These are phyloP conservation scores for Penicillium goetzii DNA, from an alignment of 495 filamentous ascomycete species.

Conservation along the genomic window DNA sequence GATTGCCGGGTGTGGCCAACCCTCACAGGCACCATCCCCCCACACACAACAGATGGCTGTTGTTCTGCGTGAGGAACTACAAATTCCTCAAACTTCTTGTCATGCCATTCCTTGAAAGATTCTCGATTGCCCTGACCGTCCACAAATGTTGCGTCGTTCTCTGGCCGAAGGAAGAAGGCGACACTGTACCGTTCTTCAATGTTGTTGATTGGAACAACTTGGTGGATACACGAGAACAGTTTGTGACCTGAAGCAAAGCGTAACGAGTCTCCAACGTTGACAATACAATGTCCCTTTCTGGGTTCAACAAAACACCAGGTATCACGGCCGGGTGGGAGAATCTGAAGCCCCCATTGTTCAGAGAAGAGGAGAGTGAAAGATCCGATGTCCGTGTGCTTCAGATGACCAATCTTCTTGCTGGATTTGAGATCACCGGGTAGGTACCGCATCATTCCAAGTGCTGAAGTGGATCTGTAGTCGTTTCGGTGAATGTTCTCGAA, in stretches of 20 bases:
- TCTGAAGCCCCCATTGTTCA: background rate
- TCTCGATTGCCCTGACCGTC: background rate
- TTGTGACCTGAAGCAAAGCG: background rate
- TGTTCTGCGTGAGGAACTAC: no score
- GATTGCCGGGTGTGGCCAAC: no score
- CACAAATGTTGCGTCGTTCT: background rate
- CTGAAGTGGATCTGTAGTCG: no score
- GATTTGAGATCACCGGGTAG: no score
- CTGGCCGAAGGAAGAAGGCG: background rate
- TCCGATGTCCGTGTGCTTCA: background rate
- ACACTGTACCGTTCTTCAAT: background rate
- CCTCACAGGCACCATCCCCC: no score
- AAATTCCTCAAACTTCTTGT: background rate
- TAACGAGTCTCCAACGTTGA: background rate
- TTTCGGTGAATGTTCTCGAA: no score
- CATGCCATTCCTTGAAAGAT: background rate
- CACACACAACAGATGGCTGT: no score
- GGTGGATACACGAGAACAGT: background rate
- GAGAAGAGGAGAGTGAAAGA: background rate
- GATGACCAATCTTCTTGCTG: background rate
- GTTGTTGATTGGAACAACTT: background rate
- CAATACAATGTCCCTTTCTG: background rate
- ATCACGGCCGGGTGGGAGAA: background rate
- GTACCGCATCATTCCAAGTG: no score
- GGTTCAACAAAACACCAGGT: background rate